Evolutionary conservation across 2,329 filamentous ascomycete genomes (phyloP).

Genomic region (Samsoniella hepiali): DNA sequence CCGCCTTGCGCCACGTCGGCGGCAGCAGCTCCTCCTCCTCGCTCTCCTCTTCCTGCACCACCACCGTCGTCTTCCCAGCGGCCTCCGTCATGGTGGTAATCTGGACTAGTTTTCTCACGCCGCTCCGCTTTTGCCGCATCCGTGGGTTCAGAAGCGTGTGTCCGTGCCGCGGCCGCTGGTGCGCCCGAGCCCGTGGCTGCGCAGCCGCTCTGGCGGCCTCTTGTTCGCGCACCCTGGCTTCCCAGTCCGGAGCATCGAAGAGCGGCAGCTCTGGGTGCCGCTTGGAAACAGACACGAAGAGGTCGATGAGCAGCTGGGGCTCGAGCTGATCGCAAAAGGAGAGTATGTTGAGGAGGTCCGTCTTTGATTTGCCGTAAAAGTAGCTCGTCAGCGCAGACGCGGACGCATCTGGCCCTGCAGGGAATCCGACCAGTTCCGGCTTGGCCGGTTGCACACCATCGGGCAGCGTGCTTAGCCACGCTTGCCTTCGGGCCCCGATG

Average conservation of each 20-base stretch:
- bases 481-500: constrained; percentile 32
- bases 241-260: constrained; percentile 42
- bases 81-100: constrained; percentile 20
- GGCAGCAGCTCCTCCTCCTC: constrained; percentile 36
- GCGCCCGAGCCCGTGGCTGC: constrained; percentile 17
- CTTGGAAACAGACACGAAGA: constrained; percentile 42
- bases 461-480: constrained; percentile 33
- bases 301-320: constrained; percentile 40
- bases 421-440: constrained; percentile 38
- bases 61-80: constrained; percentile 25
- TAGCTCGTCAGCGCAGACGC: constrained; percentile 36
- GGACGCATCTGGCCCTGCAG: constrained; percentile 31
- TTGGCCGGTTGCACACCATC: constrained; percentile 33
- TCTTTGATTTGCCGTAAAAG: constrained; percentile 36
- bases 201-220: not conserved
- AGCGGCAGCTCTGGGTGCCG: constrained; percentile 42
- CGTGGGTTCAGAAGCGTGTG: constrained; percentile 29
- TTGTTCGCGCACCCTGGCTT: constrained; percentile 21
- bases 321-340: constrained; percentile 41
- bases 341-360: constrained; percentile 39
- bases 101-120: constrained; percentile 34
- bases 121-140: constrained; percentile 31
- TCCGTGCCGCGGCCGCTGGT: constrained; percentile 30
- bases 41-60: constrained; percentile 25
- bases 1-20: constrained; percentile 39